Evolutionary conservation across 2,329 filamentous ascomycete species (phyloP).

Genomic region (Ceratocystiopsis minuta): DNA sequence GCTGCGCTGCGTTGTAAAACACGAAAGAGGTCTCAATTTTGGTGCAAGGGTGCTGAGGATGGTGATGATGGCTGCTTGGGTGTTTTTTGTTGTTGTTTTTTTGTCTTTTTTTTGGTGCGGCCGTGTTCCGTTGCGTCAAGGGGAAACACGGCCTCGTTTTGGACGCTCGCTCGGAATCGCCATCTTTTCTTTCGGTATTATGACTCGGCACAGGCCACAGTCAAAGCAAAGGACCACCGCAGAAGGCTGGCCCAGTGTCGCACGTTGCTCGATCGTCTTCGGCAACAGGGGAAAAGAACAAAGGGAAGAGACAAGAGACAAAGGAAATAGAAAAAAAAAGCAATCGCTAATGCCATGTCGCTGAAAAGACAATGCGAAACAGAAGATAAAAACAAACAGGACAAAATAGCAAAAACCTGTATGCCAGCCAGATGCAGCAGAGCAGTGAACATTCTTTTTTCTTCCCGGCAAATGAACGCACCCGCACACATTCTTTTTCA

Average conservation of each 20-base stretch:
- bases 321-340: conserved; percentile 13
- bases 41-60: too few relatives aligned
- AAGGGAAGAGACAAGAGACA: not conserved
- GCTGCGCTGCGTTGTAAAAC: too few relatives aligned
- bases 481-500: conserved; percentile 3
- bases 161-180: not conserved
- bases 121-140: too few relatives aligned
- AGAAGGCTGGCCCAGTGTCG: not conserved
- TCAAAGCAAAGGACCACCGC: not conserved
- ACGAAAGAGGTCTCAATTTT: too few relatives aligned
- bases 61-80: too few relatives aligned
- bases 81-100: too few relatives aligned
- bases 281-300: not conserved
- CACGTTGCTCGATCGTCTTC: too few relatives aligned
- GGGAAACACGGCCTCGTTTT: not conserved
- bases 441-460: conserved; percentile 24
- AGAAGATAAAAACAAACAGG: conserved; percentile 18
- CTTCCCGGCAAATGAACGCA: conserved; percentile 19
- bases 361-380: conserved; percentile 13
- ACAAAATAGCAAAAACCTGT: conserved; percentile 15
- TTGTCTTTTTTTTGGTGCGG: too few relatives aligned
- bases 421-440: conserved; percentile 23
- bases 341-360: conserved; percentile 31
- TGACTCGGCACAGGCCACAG: not conserved
- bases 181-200: not conserved